These are phyloP conservation scores for Calendula officinalis DNA, from an alignment of 129 eudicot genomes.

Conservation along the genomic window DNA sequence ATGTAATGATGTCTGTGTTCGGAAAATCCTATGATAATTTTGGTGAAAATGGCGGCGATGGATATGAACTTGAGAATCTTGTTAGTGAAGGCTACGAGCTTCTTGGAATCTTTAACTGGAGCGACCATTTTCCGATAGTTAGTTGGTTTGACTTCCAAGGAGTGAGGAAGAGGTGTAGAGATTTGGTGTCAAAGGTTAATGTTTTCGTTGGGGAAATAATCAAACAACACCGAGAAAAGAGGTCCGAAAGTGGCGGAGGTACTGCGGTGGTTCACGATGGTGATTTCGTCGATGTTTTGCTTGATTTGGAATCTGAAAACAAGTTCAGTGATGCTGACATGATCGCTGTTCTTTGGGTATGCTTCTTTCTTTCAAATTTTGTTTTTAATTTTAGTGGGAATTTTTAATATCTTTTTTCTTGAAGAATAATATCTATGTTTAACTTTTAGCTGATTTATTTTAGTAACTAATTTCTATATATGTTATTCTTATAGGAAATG, in stretches of 20 bases:
- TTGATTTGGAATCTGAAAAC: conserved; percentile 62
- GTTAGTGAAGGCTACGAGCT: conserved; percentile 85
- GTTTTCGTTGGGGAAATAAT: conserved; percentile 60
- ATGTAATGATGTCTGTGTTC: conserved; percentile 85
- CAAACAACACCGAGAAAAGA: conserved; percentile 52
- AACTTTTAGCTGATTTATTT: conserved; percentile 15
- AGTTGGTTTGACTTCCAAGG: conserved; percentile 81
- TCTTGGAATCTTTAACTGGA: conserved; percentile 70
- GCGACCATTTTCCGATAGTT: conserved; percentile 68
- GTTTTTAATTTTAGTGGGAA: background rate
- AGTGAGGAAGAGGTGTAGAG: conserved; percentile 63
- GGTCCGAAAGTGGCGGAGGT: conserved; percentile 15
- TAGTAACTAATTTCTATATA: background rate
- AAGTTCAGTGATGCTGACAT: conserved; percentile 61
- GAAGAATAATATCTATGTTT: no score
- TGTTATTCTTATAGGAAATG: conserved; percentile 61
- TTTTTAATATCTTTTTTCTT: background rate
- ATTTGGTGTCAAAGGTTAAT: conserved; percentile 52
- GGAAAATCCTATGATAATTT: conserved; percentile 47
- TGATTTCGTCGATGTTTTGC: conserved; percentile 84
- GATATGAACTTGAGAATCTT: conserved; percentile 39
- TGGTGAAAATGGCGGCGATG: conserved; percentile 19
- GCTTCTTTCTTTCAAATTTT: background rate
- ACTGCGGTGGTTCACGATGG: conserved; percentile 31
- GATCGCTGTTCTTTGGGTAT: conserved; percentile 92